Conservation (phyloP, 2,329 filamentous ascomycete genomes). For the Aspergillus sp. region DNA sequence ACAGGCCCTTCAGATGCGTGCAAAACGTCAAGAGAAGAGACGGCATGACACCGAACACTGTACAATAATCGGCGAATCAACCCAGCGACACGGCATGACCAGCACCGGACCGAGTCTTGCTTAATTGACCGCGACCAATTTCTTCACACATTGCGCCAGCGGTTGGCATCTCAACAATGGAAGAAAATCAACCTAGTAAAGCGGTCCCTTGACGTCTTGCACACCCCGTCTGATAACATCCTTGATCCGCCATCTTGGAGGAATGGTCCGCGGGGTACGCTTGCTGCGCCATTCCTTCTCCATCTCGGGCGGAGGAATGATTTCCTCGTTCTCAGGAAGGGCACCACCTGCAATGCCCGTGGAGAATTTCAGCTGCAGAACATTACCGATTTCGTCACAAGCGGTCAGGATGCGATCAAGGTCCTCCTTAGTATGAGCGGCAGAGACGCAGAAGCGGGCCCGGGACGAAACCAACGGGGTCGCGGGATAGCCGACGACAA, state of each 20-base stretch:
- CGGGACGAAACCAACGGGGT: slow-evolving; percentile 92
- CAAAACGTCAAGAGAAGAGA: slow-evolving; percentile 5
- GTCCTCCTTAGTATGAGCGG: slow-evolving; percentile 97
- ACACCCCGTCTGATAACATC: slow-evolving; percentile 65
- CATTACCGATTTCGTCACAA: slow-evolving; percentile 85
- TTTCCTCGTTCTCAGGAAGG: slow-evolving; percentile 62
- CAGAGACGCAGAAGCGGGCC: slow-evolving; percentile 89
- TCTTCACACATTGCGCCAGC: slow-evolving; percentile 2
- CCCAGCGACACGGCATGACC: slow-evolving; percentile 23
- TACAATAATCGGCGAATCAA: slow-evolving; percentile 7
- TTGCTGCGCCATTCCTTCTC: slow-evolving; percentile 56
- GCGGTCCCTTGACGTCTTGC: slow-evolving; percentile 62
- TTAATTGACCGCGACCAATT: slow-evolving; percentile 7
- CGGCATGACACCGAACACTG: slow-evolving; percentile 7
- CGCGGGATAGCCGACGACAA: slow-evolving; percentile 93
- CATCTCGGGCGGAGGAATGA: slow-evolving; percentile 53
- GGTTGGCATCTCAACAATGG: slow-evolving; percentile 6
- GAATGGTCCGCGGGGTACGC: slow-evolving; percentile 44
- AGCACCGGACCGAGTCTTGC: slow-evolving; percentile 24
- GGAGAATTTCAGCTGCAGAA: slow-evolving; percentile 94
- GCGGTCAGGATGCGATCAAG: slow-evolving; percentile 80
- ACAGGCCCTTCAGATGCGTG: slow-evolving; percentile 1
- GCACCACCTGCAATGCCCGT: slow-evolving; percentile 86
- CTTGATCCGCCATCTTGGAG: slow-evolving; percentile 71
- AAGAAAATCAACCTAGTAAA: slow-evolving; percentile 46